A percentile compares a stretch with the other conserved stretches of the same genome.
These are phyloP conservation scores for Vigna trinervia DNA, from an alignment of 306 rosid genomes.

Conservation along the genomic window DNA sequence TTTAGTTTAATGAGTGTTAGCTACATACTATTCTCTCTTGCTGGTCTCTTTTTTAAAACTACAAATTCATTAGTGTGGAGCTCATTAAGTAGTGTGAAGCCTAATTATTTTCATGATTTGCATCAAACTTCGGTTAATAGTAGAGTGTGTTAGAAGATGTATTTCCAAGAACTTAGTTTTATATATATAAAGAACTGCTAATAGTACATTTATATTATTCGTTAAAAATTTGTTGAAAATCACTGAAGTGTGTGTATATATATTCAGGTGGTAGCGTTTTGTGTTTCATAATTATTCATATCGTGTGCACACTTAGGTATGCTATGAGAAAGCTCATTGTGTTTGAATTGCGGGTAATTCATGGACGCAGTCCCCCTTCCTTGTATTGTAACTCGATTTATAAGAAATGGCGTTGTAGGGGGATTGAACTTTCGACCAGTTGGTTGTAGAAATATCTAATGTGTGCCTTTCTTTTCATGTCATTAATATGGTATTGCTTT, in stretches of 20 bases:
- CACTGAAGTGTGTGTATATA: too few species aligned
- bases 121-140: too few species aligned
- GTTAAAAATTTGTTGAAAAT: too few species aligned
- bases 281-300: too few species aligned
- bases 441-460: background rate
- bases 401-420: background rate
- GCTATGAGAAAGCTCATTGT: background rate
- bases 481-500: background rate
- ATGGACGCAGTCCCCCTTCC: background rate
- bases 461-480: conserved; percentile 1
- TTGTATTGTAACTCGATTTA: conserved; percentile 18
- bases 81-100: too few species aligned
- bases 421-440: background rate
- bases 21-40: background rate
- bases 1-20: background rate
- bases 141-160: too few species aligned
- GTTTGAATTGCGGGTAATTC: conserved; percentile 2
- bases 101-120: background rate
- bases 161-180: too few species aligned
- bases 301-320: too few species aligned
- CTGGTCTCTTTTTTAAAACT: background rate
- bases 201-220: too few species aligned
- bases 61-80: background rate
- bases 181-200: too few species aligned
- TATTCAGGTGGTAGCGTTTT: too few species aligned